Evolutionary conservation across 495 filamentous ascomycete species (phyloP).

Genomic region (Lindgomyces ingoldianus): DNA sequence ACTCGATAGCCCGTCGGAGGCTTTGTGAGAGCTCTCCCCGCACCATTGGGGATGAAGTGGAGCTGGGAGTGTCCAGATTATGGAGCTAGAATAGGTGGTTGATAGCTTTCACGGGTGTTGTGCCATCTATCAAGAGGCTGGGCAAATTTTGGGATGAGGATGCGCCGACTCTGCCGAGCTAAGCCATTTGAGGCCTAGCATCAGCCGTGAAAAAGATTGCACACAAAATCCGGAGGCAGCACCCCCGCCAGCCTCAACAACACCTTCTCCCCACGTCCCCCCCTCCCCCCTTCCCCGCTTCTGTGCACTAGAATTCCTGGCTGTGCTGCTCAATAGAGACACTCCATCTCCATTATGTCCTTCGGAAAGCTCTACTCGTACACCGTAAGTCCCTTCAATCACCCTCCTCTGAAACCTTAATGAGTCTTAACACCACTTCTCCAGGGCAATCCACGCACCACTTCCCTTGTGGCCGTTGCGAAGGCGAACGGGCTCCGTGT

Average conservation of each 20-base stretch:
- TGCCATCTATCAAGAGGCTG: too few relatives aligned
- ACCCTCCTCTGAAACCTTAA: conserved; percentile 4
- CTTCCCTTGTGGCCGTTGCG: conserved; percentile 82
- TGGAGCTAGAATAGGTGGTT: not conserved
- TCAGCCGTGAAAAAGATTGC: not conserved
- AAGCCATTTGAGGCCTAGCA: not conserved
- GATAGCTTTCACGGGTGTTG: not conserved
- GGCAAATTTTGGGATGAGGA: too few relatives aligned
- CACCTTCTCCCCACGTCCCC: conserved; percentile 2
- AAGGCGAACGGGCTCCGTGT: conserved; percentile 94
- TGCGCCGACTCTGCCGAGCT: too few relatives aligned
- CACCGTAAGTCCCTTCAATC: conserved; percentile 59
- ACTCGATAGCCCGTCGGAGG: conserved; percentile 13
- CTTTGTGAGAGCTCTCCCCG: conserved; percentile 24
- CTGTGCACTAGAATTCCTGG: not conserved
- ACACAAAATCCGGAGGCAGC: not conserved
- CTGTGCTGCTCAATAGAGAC: conserved; percentile 28
- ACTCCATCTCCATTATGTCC: conserved; percentile 61
- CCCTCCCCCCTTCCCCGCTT: not conserved
- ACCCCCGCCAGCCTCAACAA: conserved; percentile 13
- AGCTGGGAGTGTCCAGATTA: not conserved
- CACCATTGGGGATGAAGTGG: conserved; percentile 5
- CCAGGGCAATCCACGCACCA: conserved; percentile 87
- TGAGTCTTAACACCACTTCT: conserved; percentile 35
- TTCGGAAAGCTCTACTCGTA: conserved; percentile 97